Percentiles rank a stretch among this genome's conserved stretches.
phyloP scores from a whole-genome alignment of 345 rosid species.

The Arabidopsis suecica region DNA sequence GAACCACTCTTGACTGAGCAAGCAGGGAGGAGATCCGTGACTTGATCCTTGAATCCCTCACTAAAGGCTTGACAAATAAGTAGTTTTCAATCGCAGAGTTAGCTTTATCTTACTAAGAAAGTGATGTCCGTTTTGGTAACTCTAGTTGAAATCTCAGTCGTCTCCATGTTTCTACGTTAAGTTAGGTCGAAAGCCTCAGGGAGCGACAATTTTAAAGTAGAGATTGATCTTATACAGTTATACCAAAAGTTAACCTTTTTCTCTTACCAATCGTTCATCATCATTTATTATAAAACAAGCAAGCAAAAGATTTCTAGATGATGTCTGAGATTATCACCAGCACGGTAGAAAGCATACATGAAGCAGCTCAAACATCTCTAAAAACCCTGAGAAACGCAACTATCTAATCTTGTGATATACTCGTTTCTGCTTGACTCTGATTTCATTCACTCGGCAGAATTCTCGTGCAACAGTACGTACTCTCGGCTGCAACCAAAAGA shows the following conservation, averaged over 20 bases:
- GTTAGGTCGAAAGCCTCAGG: constrained; percentile 20
- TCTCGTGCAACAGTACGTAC: constrained; percentile 80
- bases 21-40: constrained; percentile 61
- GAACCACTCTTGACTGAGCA: constrained; percentile 78
- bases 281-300: neutral
- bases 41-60: constrained; percentile 62
- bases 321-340: constrained; percentile 18
- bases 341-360: constrained; percentile 2
- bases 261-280: constrained; percentile 18
- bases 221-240: constrained; percentile 20
- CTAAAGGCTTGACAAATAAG: constrained; percentile 57
- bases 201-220: constrained; percentile 15
- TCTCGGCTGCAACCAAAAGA: constrained; percentile 71
- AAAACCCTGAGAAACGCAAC: constrained; percentile 4
- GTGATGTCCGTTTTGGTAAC: constrained; percentile 14
- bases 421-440: constrained; percentile 5
- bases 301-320: constrained; percentile 31
- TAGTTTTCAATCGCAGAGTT: neutral
- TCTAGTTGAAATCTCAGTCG: neutral
- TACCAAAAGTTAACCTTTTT: constrained; percentile 17
- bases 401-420: neutral
- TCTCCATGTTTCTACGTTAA: constrained; percentile 23
- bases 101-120: constrained; percentile 1
- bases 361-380: constrained; percentile 2
- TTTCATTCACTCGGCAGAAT: constrained; percentile 52